Conservation (phyloP, 176 grass and related monocot species). For the Avena eriantha region DNA sequence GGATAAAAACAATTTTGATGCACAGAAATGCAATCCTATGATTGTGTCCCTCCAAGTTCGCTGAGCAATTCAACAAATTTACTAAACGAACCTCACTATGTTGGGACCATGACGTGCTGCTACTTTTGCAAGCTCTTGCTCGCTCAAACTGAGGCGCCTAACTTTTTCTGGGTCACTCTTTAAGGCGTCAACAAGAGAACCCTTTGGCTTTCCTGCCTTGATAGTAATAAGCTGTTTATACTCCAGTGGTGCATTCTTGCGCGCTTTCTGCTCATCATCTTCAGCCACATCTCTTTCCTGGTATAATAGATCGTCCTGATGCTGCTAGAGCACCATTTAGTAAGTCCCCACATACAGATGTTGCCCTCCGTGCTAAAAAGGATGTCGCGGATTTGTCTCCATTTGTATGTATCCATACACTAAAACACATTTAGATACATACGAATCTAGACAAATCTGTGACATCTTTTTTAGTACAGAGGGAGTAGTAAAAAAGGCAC, state of each 20-base stretch:
- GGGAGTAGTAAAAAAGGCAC: not conserved
- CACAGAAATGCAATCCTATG: not conserved
- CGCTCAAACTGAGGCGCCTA: slow-evolving; percentile 90
- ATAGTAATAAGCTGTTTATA: slow-evolving; percentile 94
- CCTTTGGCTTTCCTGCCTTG: slow-evolving; percentile 86
- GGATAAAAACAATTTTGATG: not conserved
- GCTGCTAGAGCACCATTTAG: slow-evolving; percentile 41
- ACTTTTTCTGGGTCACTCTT: slow-evolving; percentile 83
- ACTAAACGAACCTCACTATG: slow-evolving; percentile 67
- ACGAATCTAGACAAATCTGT: no score
- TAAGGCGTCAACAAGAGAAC: slow-evolving; percentile 66
- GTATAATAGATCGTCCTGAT: slow-evolving; percentile 49
- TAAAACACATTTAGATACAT: no score
- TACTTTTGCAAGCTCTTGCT: slow-evolving; percentile 81
- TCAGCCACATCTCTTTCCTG: slow-evolving; percentile 45
- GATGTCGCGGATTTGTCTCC: no score
- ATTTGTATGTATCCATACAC: no score
- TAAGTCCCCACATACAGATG: slow-evolving; percentile 1
- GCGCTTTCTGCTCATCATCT: slow-evolving; percentile 45
- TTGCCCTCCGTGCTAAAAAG: no score
- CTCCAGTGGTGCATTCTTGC: slow-evolving; percentile 47
- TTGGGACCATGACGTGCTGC: slow-evolving; percentile 60
- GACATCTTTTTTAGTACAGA: no score
- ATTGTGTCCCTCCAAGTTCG: not conserved
- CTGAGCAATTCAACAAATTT: slow-evolving; percentile 24